Evolutionary conservation across 345 rosid genomes (phyloP), one percentile per base, ranked within the genome.

Genomic region (Euphorbia pulcherrima): DNA sequence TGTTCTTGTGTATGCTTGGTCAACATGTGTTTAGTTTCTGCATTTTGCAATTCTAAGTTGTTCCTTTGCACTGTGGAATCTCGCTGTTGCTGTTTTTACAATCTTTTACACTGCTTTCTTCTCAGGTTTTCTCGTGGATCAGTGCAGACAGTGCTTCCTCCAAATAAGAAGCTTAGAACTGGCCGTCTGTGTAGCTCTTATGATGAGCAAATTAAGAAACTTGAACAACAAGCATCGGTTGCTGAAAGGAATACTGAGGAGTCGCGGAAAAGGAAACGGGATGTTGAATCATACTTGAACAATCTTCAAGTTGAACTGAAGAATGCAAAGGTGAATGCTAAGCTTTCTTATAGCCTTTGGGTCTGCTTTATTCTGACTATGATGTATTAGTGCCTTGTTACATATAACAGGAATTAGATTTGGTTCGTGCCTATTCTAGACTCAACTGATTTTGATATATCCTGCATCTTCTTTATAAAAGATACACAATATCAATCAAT

Each of bases 71-170:
- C 20, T n/a, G 6, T 28, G 68, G 51, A 66, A 21, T n/a, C n/a
- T n/a, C 55, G 23, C 16, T 35, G 8, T 56, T 54, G 20, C 18
- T 17, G 23, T 37, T 64, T 40, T 54, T 66, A 24, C 41, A 20
- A 59, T 24, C 57, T 6, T 16, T 60, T 53, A 59, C 58, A 26
- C 13, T 62, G n/a, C 28, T 74, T 62, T 37, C 75, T 82, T 62
- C 63, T 39, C 77, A 94, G 96, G 97, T 91, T 91, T 82, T 85
- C 78, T 48, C 93, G 97, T 59, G 89, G 90, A 26, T 74, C 90
- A 65, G 97, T 89, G 65, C 90, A 94, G 82, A 94, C 97, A 37
- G 83, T 84, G 60, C 92, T 94, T 77, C 97, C 97, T 48, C 75
- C 90, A 61, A 72, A 62, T 53, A 66, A 71, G 78, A 82, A 72